Conservation (phyloP, 345 rosid species). For the Theobroma cacao region DNA sequence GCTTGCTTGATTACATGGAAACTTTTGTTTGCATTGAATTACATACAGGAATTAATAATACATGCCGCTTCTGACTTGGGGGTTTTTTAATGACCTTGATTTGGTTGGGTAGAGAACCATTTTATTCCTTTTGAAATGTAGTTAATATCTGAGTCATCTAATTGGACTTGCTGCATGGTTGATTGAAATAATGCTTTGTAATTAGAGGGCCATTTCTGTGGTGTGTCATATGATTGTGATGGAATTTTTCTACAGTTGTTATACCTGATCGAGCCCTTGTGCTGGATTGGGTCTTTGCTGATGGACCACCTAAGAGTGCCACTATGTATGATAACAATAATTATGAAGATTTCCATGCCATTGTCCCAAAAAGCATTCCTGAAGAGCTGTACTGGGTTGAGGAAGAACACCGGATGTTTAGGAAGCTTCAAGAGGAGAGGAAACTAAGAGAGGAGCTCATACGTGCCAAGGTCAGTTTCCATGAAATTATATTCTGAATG, state of each 20-base stretch:
- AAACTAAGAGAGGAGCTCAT: slow-evolving; percentile 64
- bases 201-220: slow-evolving; percentile 2
- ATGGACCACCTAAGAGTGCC: slow-evolving; percentile 80
- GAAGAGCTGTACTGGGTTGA: slow-evolving; percentile 71
- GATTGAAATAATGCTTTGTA: background rate
- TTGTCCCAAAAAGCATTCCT: slow-evolving; percentile 47
- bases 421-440: slow-evolving; percentile 71
- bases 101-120: background rate
- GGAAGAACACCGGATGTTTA: slow-evolving; percentile 59
- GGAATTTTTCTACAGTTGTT: slow-evolving; percentile 47
- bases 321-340: slow-evolving; percentile 69
- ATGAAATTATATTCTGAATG: background rate
- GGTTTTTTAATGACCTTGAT: background rate
- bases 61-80: background rate
- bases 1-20: background rate
- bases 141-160: background rate
- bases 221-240: background rate
- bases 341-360: slow-evolving; percentile 70
- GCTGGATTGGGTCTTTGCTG: slow-evolving; percentile 91
- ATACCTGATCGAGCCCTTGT: slow-evolving; percentile 64
- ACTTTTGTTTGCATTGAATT: background rate
- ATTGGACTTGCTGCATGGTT: background rate
- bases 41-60: background rate
- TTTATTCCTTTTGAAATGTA: background rate
- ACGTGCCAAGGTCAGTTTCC: slow-evolving; percentile 61